Percentiles rank a stretch among this genome's conserved stretches.
Conservation (phyloP, 2,329 filamentous ascomycete genomes). For the Fusarium concolor region DNA sequence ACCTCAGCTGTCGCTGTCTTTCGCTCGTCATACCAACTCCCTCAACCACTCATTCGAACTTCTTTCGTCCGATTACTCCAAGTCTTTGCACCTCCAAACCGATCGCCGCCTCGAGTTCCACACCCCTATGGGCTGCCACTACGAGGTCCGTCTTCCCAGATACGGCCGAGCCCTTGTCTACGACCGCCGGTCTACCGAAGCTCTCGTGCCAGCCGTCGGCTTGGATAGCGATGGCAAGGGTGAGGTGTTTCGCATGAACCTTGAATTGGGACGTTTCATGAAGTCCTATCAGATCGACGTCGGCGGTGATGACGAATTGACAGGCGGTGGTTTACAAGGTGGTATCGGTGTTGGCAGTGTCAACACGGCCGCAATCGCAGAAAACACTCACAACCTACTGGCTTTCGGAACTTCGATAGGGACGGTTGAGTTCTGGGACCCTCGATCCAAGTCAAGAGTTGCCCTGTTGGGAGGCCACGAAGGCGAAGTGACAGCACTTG, state of each 20-base stretch:
- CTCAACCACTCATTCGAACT: constrained; percentile 93
- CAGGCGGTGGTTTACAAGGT: constrained; percentile 83
- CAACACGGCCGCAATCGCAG: constrained; percentile 87
- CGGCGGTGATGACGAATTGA: constrained; percentile 80
- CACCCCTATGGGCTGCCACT: constrained; percentile 87
- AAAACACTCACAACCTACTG: constrained; percentile 87
- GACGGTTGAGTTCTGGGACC: constrained; percentile 98
- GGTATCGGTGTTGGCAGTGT: constrained; percentile 87
- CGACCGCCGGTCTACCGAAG: constrained; percentile 84
- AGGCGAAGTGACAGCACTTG: constrained; percentile 84
- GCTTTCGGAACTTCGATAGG: constrained; percentile 95
- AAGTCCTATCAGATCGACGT: constrained; percentile 92
- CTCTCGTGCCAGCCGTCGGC: constrained; percentile 87
- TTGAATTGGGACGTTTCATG: constrained; percentile 94
- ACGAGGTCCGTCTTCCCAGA: constrained; percentile 87
- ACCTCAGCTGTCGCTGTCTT: constrained; percentile 93
- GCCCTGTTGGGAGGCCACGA: constrained; percentile 78
- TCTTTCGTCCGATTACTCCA: constrained; percentile 90
- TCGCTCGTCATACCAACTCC: constrained; percentile 88
- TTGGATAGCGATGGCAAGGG: constrained; percentile 87
- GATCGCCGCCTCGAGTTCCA: constrained; percentile 95
- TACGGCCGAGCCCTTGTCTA: constrained; percentile 93
- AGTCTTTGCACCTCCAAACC: constrained; percentile 91
- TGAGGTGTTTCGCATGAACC: constrained; percentile 91
- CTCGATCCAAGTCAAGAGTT: constrained; percentile 82